Base-by-base conservation (phyloP, 1,139 yeast species). In the Dujonia santamariae region DNA sequence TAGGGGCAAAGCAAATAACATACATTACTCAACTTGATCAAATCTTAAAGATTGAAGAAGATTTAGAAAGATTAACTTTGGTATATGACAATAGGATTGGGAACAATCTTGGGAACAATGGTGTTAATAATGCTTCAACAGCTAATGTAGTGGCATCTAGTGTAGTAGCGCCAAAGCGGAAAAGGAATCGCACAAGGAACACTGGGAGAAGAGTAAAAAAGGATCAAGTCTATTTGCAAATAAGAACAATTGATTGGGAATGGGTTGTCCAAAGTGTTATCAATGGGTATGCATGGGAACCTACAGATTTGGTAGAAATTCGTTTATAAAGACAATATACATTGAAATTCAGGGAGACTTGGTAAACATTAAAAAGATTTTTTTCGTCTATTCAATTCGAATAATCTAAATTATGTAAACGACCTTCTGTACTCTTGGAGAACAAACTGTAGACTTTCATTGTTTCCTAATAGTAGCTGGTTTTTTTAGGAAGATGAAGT, bases 251-350 rank as follows among this genome's bases (percentile, higher is more conserved):
- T 6, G 63, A 73, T 44, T 80, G 86, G 81, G 90, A 83, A 51
- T 82, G 90, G 90, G 63, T 81, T 1, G 85, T 82, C 1, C 90
- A 83, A 45, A 75, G 86, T 47, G 69, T 80, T 7, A 79, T 82
- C n/a, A 73, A 75, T 48, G 63, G 65, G 11, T 46, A 47, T 41
- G 48, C 55, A 16, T 57, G 63, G 62, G 47, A 44, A n/a, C 43
- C 35, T 14, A 24, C 19, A 13, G 15, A 18, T 7, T 13, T 13
- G 17, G 18, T 25, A 25, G 17, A 25, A 11, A n/a, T n/a, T n/a
- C n/a, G n/a, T n/a, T n/a, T n/a, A n/a, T n/a, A n/a, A n/a, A n/a
- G n/a, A n/a, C n/a, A n/a, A n/a, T n/a, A n/a, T n/a, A n/a, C n/a
- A n/a, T n/a, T n/a, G n/a, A n/a, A n/a, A n/a, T n/a, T n/a, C n/a